Evolutionary conservation across 164 flowering plant species (phyloP), one percentile per base, ranked within the genome.

Genomic region (Buxus sempervirens): DNA sequence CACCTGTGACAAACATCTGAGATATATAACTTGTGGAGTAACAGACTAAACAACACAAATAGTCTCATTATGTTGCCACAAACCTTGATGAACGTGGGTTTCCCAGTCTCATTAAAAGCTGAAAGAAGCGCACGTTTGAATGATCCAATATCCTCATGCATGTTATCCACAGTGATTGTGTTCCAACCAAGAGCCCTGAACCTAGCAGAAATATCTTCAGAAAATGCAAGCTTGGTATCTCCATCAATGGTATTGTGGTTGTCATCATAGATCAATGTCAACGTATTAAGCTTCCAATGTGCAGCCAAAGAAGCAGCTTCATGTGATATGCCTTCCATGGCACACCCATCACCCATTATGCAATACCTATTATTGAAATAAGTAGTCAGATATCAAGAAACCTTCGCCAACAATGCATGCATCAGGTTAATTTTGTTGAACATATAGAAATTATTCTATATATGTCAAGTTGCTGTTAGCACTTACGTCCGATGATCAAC

Each of bases 261-360:
- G 60, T 86, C 88, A 60, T 84, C 90, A 58, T 86, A 86, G 9
- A 84, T 73, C 18, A 75, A 15, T 5, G 67, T 79, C 27, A 86
- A 84, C 75, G 83, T 86, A 63, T 72, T 65, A 22, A 86, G 90
- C 62, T 70, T 74, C 90, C 87, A 86, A 55, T 84, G 90, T n/a
- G 70, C 87, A 60, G 90, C 90, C 25, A 84, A 68, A 4, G 87
- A 84, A 27, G 77, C 82, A 48, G 88, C 90, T 71, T 86, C 90
- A 66, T 83, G 70, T 16, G 87, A 51, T 60, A 86, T 78, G 24
- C 88, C 88, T 65, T 86, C 90, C 88, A 86, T 84, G n/a, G 80
- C 80, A 75, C 88, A 86, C 0, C 88, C 88, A 78, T 86, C 90
- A 51, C 86, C 88, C 81, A 86, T 73, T 20, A 86, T 82, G 54